Evolutionary conservation across 2,329 filamentous ascomycete species (phyloP).

Genomic region (Eurotiales sp.): DNA sequence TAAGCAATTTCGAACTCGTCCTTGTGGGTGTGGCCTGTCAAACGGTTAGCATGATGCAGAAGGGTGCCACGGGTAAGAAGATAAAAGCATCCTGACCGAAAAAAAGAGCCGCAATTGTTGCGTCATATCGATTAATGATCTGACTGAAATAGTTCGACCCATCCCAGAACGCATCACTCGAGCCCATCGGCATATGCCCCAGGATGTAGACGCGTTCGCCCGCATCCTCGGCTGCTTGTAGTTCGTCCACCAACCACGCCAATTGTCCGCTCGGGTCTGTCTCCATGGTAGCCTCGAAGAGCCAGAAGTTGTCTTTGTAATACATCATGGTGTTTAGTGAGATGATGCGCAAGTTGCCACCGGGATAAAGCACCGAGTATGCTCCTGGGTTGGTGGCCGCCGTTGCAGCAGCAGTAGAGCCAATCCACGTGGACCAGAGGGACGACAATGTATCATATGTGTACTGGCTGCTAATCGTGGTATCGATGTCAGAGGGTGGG

Average conservation of each 20-base stretch:
- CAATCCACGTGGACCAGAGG: conserved; percentile 51
- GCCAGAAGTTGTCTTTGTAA: conserved; percentile 55
- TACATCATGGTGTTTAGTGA: conserved; percentile 57
- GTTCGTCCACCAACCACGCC: conserved; percentile 51
- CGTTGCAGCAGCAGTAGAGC: conserved; percentile 29
- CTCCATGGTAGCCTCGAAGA: conserved; percentile 50
- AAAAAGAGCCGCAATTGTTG: conserved; percentile 52
- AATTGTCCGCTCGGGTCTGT: conserved; percentile 52
- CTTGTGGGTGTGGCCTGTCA: conserved; percentile 48
- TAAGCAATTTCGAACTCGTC: conserved; percentile 56
- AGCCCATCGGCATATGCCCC: conserved; percentile 54
- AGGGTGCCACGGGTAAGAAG: too few relatives aligned
- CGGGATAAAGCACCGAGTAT: conserved; percentile 48
- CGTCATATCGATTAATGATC: conserved; percentile 50
- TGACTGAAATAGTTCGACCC: conserved; percentile 50
- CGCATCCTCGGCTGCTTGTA: conserved; percentile 50
- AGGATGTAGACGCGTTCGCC: conserved; percentile 55
- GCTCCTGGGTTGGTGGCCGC: conserved; percentile 42
- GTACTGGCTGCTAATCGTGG: conserved; percentile 46
- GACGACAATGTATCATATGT: conserved; percentile 48
- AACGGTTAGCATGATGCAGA: too few relatives aligned
- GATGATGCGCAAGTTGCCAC: conserved; percentile 53
- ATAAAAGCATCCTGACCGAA: too few relatives aligned
- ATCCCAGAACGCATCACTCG: conserved; percentile 48
- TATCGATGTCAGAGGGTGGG: conserved; percentile 38